phyloP scores from a whole-genome alignment of 83 land plant species.

The Isoetes engelmannii region DNA sequence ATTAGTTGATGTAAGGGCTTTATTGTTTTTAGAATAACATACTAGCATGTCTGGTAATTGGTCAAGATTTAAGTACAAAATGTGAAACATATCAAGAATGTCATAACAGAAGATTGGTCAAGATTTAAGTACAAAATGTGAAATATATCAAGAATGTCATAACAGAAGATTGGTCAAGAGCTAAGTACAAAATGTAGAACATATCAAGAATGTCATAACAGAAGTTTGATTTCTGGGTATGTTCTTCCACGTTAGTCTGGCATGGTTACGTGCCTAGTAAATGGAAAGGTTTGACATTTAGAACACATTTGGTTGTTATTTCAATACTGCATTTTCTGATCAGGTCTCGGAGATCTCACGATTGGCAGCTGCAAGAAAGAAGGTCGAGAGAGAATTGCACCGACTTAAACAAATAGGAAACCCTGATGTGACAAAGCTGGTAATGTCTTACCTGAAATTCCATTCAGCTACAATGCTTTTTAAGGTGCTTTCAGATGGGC shows the following conservation, averaged over 20 bases:
- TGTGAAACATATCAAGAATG: background rate
- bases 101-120: background rate
- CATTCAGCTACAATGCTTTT: too few relatives aligned
- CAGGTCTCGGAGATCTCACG: slow-evolving; percentile 68
- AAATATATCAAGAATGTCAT: too few relatives aligned
- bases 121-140: too few relatives aligned
- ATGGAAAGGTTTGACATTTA: background rate
- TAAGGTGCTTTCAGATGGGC: too few relatives aligned
- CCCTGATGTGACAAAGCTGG: slow-evolving; percentile 29
- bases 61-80: too few relatives aligned
- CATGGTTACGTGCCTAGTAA: background rate
- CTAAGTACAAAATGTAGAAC: background rate
- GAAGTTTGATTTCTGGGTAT: background rate
- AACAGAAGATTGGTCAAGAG: too few relatives aligned
- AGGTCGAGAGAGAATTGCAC: slow-evolving; percentile 55
- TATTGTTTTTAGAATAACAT: too few relatives aligned
- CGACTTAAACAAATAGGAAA: slow-evolving; percentile 22
- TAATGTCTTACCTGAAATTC: background rate
- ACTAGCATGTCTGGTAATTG: too few relatives aligned
- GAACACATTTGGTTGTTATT: background rate
- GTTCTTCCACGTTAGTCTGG: background rate
- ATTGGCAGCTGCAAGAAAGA: slow-evolving; percentile 54
- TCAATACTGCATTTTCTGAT: background rate
- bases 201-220: background rate
- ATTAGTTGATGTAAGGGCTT: too few relatives aligned